phyloP scores from a whole-genome alignment of 2,329 filamentous ascomycete species.

The Massarina eburnea region DNA sequence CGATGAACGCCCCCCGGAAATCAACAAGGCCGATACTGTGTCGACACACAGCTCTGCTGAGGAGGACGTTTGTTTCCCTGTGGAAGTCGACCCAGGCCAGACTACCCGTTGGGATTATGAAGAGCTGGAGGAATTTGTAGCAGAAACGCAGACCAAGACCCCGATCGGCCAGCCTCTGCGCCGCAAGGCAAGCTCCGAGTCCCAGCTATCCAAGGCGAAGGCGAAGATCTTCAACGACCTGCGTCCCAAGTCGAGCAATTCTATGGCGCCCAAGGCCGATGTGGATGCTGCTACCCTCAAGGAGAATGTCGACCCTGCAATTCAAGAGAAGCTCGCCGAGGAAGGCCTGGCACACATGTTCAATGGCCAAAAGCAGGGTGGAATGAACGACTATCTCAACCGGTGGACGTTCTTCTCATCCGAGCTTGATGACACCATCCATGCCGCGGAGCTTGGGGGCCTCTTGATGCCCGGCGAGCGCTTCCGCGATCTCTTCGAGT shows the following conservation, averaged over 20 bases:
- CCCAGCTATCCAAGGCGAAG: slow-evolving; percentile 51
- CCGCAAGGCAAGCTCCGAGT: slow-evolving; percentile 37
- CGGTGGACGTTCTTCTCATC: slow-evolving; percentile 98
- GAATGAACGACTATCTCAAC: slow-evolving; percentile 60
- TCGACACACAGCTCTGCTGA: slow-evolving; percentile 72
- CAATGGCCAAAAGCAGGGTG: slow-evolving; percentile 28
- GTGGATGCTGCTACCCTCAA: slow-evolving; percentile 33
- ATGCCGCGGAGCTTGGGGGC: slow-evolving; percentile 84
- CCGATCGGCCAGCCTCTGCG: slow-evolving; percentile 47
- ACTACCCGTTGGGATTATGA: slow-evolving; percentile 88
- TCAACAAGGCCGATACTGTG: slow-evolving; percentile 62
- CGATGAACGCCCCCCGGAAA: slow-evolving; percentile 61
- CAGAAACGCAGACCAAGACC: slow-evolving; percentile 54
- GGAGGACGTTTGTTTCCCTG: slow-evolving; percentile 86
- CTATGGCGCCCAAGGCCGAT: slow-evolving; percentile 41
- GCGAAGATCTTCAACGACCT: slow-evolving; percentile 64
- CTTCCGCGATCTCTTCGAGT: slow-evolving; percentile 82
- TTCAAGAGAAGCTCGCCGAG: slow-evolving; percentile 49
- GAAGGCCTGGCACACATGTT: slow-evolving; percentile 40
- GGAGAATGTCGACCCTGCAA: slow-evolving; percentile 25
- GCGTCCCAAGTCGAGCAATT: slow-evolving; percentile 47
- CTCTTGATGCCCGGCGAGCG: slow-evolving; percentile 87
- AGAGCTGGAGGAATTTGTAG: slow-evolving; percentile 88
- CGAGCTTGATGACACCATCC: slow-evolving; percentile 88
- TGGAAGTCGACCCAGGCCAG: slow-evolving; percentile 70